Conservation (phyloP, 257 asterid species). For the Rubia yunnanensis region DNA sequence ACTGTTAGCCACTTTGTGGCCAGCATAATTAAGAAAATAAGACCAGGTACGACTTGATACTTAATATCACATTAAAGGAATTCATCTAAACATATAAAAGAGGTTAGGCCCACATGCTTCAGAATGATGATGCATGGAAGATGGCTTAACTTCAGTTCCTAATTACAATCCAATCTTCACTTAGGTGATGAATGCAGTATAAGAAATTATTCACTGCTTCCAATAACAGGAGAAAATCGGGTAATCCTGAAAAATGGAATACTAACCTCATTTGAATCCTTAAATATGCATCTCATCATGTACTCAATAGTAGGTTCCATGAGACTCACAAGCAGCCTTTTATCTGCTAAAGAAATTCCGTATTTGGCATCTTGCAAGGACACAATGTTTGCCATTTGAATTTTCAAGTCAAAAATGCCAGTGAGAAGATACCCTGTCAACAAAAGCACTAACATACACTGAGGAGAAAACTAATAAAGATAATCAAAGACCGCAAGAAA, state of each 20-base stretch:
- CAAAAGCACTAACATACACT: conserved; percentile 7
- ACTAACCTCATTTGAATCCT: conserved; percentile 59
- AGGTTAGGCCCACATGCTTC: conserved; percentile 4
- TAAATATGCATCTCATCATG: conserved; percentile 49
- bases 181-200: conserved; percentile 6
- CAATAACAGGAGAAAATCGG: conserved; percentile 3
- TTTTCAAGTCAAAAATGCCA: conserved; percentile 64
- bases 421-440: conserved; percentile 56
- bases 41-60: background rate
- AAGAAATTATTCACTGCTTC: background rate
- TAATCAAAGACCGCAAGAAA: background rate
- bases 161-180: background rate
- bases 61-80: background rate
- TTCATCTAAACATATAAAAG: background rate
- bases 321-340: conserved; percentile 36
- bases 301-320: conserved; percentile 75
- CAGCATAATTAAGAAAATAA: background rate
- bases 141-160: background rate
- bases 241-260: conserved; percentile 8
- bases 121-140: background rate
- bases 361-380: conserved; percentile 27
- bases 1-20: background rate
- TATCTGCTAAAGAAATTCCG: conserved; percentile 34
- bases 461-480: background rate
- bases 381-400: conserved; percentile 30